Conservation (phyloP, 2,329 filamentous ascomycete species). For the Arthrinium phaeospermum region DNA sequence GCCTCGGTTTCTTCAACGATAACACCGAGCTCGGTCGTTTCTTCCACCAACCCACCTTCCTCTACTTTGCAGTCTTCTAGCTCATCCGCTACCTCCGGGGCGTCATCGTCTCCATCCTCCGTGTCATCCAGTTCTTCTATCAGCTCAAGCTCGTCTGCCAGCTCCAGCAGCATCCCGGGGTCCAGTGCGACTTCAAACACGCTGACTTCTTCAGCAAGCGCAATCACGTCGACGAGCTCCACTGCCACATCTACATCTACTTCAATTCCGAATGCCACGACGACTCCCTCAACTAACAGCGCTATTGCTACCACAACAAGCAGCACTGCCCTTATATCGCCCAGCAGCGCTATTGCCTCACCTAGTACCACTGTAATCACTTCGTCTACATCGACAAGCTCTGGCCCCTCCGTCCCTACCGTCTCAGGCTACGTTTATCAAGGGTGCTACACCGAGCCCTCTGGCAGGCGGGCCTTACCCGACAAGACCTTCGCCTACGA, state of each 20-base stretch:
- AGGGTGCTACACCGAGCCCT: slow-evolving; percentile 23
- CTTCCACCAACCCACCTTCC: too few relatives aligned
- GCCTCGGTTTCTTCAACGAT: too few relatives aligned
- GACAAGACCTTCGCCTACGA: slow-evolving; percentile 26
- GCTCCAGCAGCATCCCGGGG: background rate
- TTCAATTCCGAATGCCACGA: background rate
- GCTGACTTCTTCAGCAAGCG: background rate
- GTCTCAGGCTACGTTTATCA: slow-evolving; percentile 23
- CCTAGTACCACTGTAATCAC: background rate
- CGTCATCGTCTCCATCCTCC: background rate
- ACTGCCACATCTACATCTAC: background rate
- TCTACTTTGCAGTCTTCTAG: too few relatives aligned
- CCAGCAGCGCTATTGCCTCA: background rate
- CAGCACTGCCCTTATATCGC: background rate
- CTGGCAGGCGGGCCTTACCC: slow-evolving; percentile 16
- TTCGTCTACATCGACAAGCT: background rate
- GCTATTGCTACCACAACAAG: background rate
- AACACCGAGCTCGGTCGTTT: too few relatives aligned
- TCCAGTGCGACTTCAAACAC: background rate
- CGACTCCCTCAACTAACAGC: background rate
- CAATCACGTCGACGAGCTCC: background rate
- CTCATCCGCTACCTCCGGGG: too few relatives aligned
- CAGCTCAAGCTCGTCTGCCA: background rate
- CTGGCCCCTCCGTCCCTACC: background rate
- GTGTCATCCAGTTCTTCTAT: background rate